These are phyloP conservation scores for Sclerotinia borealis DNA, from an alignment of 2,329 filamentous ascomycete genomes.

Conservation along the genomic window DNA sequence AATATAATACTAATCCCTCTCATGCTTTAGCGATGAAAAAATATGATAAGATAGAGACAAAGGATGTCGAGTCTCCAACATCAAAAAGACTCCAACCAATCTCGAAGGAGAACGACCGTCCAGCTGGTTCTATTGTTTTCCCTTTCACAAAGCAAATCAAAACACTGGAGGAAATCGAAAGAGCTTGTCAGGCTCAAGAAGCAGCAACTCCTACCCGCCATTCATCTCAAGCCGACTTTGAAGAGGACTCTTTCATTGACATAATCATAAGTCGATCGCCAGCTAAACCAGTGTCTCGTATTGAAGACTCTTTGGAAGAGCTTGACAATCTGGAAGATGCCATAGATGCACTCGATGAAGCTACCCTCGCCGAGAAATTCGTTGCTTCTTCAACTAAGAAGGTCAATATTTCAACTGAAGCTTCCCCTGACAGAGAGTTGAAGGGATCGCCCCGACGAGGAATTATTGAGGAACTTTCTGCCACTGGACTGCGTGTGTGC, in stretches of 20 bases:
- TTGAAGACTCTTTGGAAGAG: conserved; percentile 59
- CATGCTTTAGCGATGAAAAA: conserved; percentile 21
- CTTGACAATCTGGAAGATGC: conserved; percentile 57
- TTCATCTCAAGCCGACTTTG: conserved; percentile 11
- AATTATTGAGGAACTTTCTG: neutral
- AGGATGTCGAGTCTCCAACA: neutral
- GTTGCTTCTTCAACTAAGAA: conserved; percentile 8
- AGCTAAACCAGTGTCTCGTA: conserved; percentile 40
- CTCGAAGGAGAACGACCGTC: neutral
- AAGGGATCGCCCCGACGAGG: neutral
- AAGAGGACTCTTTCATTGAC: conserved; percentile 34
- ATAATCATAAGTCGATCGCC: conserved; percentile 34
- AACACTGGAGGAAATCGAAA: conserved; percentile 29
- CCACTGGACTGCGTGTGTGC: neutral
- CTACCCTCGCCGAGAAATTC: conserved; percentile 24
- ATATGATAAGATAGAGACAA: neutral
- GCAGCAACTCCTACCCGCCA: neutral
- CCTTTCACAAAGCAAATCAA: conserved; percentile 17
- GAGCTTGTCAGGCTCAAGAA: conserved; percentile 12
- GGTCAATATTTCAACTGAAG: conserved; percentile 1
- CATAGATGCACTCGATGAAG: conserved; percentile 40
- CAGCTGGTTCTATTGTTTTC: neutral
- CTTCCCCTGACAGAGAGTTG: neutral
- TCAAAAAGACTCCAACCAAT: neutral
- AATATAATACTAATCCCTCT: conserved; percentile 13